Evolutionary conservation across 2,329 filamentous ascomycete species (phyloP), one percentile per base, ranked within the genome.

Genomic region (Zasmidium angulare): DNA sequence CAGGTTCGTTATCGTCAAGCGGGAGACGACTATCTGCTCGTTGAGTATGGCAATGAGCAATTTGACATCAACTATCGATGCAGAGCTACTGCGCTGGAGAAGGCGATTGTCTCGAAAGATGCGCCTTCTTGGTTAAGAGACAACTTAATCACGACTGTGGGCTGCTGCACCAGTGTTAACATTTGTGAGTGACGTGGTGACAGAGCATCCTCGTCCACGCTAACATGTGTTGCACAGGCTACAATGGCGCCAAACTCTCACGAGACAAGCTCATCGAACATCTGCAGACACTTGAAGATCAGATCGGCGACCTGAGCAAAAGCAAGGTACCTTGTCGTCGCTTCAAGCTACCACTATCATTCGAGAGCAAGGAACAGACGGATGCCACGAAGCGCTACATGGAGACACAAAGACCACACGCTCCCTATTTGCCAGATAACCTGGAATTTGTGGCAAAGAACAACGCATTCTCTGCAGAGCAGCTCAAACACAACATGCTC

Each of bases 391-490:
- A 83, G 49, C 79, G 86, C 2, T 89, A 89, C 70, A 82, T 82
- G 68, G 82, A 82, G 22, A 87, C 84, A 0, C 84, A 86, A 62
- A 79, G 86, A 6, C 79, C 82, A 1, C 80, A 85, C 51, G 86
- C 86, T 0, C 80, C 83, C 0, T 89, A 86, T 67, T 76, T 88
- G 0, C 86, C 86, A 0, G 83, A 84, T 63, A 87, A 87, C 55
- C 76, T 87, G 46, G 77, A 81, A 0, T 89, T 88, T 57, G 75
- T 78, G 0, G 81, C 81, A 1, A 79, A 79, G 62, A 84, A 82
- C 69, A 84, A 84, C 63, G 82, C 79, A 2, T 79, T 85, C 58
- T 74, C 77, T 2, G 70, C 76, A 0, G 73, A 79, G 46, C 77
- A 83, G 59, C 72, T 84, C 2, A 77, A 81, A 46, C 73, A 81